Evolutionary conservation across 2,329 filamentous ascomycete species (phyloP).

Genomic region (Talaromyces sp.): DNA sequence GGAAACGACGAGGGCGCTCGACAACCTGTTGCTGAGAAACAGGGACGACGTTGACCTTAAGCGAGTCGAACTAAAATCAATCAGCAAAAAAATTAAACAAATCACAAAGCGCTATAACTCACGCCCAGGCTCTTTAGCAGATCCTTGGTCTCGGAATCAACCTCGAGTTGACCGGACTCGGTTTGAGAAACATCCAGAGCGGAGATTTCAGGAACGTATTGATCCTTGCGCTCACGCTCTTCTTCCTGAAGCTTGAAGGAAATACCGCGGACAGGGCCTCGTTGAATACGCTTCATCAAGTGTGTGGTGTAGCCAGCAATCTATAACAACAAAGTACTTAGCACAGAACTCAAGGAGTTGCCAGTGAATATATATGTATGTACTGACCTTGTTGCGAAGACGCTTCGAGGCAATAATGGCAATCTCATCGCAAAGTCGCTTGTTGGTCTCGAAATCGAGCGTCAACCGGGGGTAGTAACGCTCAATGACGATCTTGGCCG

Average conservation of each 20-base stretch:
- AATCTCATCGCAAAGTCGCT: conserved; percentile 99
- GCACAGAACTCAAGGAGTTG: neutral
- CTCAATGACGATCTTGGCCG: conserved; percentile 99
- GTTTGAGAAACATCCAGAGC: conserved; percentile 96
- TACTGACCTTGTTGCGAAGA: conserved; percentile 88
- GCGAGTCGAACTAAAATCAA: conserved; percentile 74
- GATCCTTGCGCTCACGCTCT: conserved; percentile 99
- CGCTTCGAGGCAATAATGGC: conserved; percentile 99
- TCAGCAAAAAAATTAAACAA: conserved; percentile 1
- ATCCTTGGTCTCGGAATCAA: conserved; percentile 97
- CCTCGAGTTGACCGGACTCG: conserved; percentile 88
- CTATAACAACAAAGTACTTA: conserved; percentile 38
- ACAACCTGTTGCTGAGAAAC: conserved; percentile 81
- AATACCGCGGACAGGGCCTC: conserved; percentile 97
- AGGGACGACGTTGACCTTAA: conserved; percentile 91
- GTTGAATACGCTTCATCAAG: conserved; percentile 99
- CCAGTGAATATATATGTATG: neutral
- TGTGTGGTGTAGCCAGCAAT: conserved; percentile 98
- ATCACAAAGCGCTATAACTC: conserved; percentile 45
- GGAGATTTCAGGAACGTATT: conserved; percentile 98
- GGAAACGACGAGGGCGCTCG: conserved; percentile 77
- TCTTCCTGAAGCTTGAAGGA: conserved; percentile 99
- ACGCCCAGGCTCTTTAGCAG: conserved; percentile 97
- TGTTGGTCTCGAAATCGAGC: conserved; percentile 99
- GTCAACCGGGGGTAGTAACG: conserved; percentile 96